Conservation (phyloP, 495 filamentous ascomycete genomes). For the Articulospora tetracladia region DNA sequence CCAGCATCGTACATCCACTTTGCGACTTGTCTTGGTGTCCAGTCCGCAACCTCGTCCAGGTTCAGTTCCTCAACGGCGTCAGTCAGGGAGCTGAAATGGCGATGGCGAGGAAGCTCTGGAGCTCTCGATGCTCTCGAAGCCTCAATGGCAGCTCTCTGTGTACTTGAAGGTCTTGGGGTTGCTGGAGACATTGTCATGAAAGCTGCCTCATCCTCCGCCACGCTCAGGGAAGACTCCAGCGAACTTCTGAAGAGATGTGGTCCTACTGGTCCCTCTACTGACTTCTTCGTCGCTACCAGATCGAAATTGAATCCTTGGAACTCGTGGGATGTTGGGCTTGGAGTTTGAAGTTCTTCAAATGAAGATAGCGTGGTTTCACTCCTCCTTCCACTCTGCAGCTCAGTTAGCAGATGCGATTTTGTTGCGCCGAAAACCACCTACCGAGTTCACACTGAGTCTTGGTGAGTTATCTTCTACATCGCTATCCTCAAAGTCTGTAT, state of each 20-base stretch:
- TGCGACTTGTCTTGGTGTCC: constrained; percentile 74
- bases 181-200: constrained; percentile 65
- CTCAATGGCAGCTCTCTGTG: constrained; percentile 27
- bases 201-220: constrained; percentile 53
- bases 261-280: constrained; percentile 74
- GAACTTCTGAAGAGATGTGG: constrained; percentile 83
- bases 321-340: constrained; percentile 45
- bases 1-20: constrained; percentile 72
- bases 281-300: constrained; percentile 41
- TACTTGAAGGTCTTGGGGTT: constrained; percentile 33
- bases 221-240: constrained; percentile 33
- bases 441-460: constrained; percentile 62
- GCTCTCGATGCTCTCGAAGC: constrained; percentile 11
- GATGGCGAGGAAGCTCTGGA: constrained; percentile 23
- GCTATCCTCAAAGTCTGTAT: constrained; percentile 70
- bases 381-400: constrained; percentile 48
- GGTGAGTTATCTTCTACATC: constrained; percentile 59
- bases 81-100: constrained; percentile 33
- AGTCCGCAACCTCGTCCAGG: constrained; percentile 52
- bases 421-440: constrained; percentile 36
- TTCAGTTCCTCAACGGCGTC: constrained; percentile 49
- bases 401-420: constrained; percentile 8
- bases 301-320: constrained; percentile 42
- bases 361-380: constrained; percentile 74
- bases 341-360: constrained; percentile 68